Base-by-base conservation (phyloP, 108 stramenopile genomes). In the Nitzschia inconspicua region DNA sequence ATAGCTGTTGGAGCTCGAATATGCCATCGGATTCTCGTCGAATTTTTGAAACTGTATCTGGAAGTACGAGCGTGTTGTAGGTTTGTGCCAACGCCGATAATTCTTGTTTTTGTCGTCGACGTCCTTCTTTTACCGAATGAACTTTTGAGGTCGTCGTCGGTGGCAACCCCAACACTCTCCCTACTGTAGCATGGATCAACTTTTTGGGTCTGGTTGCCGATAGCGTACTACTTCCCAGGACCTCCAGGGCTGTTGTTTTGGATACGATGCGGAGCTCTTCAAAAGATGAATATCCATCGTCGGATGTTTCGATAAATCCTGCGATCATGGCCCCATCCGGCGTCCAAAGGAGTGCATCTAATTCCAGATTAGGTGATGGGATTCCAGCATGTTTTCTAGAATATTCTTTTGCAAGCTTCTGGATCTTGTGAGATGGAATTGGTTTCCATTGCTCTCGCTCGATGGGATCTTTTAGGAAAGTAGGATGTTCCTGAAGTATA, bases 301-400 rank as follows among this genome's bases (percentile, higher is more conserved):
- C 27, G 5, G 34, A 34, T 34, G 14, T 2, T 14, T 65, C 63
- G 14, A 65, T 32, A 40, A 65, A 65, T 7, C 63, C 63, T 18
- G 63, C 63, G 23, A 65, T 65, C 63, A 65, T 52, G 26, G 63
- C 63, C 8, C 63, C 63, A 65, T 65, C 63, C 5, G 52, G 50
- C 4, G 63, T 65, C 47, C 47, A 49, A 9, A 65, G 11, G 22
- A 65, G n/a, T 37, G 63, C 53, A 22, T 65, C 63, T 4, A 65
- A 19, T 19, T 22, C 4, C 19, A 65, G 24, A 6, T 19, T 5
- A 11, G 47, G 47, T 3, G 4, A 47, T 2, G 14, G 5, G 8
- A 6, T 35, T 34, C 9, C 20, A 11, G 19, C 32, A 19, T 34
- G 35, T 18, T 55, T 4, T 3, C 35, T 60, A 23, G 60, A 32